phyloP scores from a whole-genome alignment of 148 eudicot genomes.

The Chenopodium album region DNA sequence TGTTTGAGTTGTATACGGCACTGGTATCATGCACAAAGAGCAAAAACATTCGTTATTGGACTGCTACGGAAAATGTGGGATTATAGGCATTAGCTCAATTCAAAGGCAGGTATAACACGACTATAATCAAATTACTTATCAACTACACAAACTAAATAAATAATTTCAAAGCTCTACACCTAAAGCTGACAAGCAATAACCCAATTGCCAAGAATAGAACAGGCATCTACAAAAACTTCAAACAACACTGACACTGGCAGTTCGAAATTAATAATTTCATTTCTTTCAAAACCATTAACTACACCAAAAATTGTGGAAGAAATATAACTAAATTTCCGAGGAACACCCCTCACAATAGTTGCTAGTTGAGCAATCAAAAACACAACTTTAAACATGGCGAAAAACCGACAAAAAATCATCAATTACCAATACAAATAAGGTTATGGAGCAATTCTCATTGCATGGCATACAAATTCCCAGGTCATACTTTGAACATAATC shows the following conservation, averaged over 20 bases:
- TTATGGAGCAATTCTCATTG: neutral
- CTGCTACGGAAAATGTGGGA: neutral
- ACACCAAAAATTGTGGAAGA: neutral
- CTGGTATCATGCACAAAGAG: slow-evolving; percentile 9
- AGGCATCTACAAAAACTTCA: too few species aligned
- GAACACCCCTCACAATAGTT: neutral
- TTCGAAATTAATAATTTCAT: neutral
- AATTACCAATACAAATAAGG: too few species aligned
- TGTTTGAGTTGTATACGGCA: slow-evolving; percentile 28
- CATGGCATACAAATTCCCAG: too few species aligned
- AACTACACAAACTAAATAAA: neutral
- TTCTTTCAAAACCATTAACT: neutral
- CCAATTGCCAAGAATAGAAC: too few species aligned
- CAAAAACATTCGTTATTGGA: neutral
- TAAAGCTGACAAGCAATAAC: neutral
- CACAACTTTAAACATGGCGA: too few species aligned
- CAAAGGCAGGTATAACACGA: neutral
- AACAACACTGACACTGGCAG: neutral
- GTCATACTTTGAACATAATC: neutral
- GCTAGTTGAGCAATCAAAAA: neutral
- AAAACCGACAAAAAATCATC: neutral
- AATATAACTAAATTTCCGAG: neutral
- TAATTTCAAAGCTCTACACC: neutral
- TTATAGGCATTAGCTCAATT: neutral
- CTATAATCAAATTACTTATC: neutral